Conservation (phyloP, 768 basidiomycete genomes). For the Agrocybe chaxingu region DNA sequence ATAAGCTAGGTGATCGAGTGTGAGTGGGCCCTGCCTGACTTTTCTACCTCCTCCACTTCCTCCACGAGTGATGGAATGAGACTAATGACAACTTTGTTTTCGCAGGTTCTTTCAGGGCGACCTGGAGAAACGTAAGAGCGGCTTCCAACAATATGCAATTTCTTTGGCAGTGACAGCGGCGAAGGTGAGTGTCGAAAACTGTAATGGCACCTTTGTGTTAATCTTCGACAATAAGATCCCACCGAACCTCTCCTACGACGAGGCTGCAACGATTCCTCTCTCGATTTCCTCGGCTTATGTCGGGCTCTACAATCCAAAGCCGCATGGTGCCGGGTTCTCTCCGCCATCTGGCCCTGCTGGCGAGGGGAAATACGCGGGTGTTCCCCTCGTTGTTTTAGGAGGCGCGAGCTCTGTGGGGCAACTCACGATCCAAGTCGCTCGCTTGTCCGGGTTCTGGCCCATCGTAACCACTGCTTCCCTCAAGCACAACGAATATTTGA, state of each 20-base stretch:
- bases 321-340: slow-evolving; percentile 37
- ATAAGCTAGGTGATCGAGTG: slow-evolving; percentile 54
- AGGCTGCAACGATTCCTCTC: slow-evolving; percentile 44
- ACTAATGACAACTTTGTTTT: slow-evolving; percentile 19
- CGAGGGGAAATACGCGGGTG: slow-evolving; percentile 37
- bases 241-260: slow-evolving; percentile 22
- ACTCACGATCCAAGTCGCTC: slow-evolving; percentile 35
- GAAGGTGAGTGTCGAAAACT: slow-evolving; percentile 26
- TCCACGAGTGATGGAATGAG: slow-evolving; percentile 32
- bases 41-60: slow-evolving; percentile 7
- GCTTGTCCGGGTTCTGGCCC: slow-evolving; percentile 34
- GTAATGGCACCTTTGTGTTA: not conserved
- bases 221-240: slow-evolving; percentile 23
- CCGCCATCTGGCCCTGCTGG: slow-evolving; percentile 33
- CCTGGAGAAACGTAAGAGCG: not conserved
- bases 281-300: slow-evolving; percentile 43
- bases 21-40: slow-evolving; percentile 20
- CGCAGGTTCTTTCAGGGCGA: not conserved
- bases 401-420: slow-evolving; percentile 48
- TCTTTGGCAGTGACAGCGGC: slow-evolving; percentile 23
- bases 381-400: slow-evolving; percentile 44
- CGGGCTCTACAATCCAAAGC: slow-evolving; percentile 38
- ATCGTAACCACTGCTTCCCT: slow-evolving; percentile 36
- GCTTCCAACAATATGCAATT: too few species aligned
- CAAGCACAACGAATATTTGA: slow-evolving; percentile 24